phyloP scores from a whole-genome alignment of 2,329 filamentous ascomycete species.

The Leptoxyphium fumago region DNA sequence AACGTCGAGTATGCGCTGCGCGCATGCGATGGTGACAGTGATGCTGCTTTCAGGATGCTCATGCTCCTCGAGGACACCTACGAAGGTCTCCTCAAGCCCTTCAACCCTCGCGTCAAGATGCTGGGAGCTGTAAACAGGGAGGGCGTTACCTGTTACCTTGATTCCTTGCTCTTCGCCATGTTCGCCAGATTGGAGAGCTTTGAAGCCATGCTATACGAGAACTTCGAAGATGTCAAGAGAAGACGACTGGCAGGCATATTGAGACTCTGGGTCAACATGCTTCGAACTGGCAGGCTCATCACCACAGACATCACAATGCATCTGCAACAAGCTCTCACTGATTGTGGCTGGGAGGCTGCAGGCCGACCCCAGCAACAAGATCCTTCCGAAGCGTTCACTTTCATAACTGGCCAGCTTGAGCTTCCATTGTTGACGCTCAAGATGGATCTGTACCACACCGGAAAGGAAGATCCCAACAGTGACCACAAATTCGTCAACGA shows the following conservation, averaged over 20 bases:
- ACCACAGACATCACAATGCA: slow-evolving; percentile 70
- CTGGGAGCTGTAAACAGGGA: slow-evolving; percentile 75
- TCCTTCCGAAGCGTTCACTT: slow-evolving; percentile 87
- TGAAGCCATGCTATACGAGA: slow-evolving; percentile 77
- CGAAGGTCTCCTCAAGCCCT: slow-evolving; percentile 61
- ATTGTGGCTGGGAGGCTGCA: slow-evolving; percentile 81
- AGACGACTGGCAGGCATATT: slow-evolving; percentile 63
- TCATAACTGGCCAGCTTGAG: slow-evolving; percentile 81
- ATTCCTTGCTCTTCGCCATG: slow-evolving; percentile 87
- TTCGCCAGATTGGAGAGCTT: slow-evolving; percentile 82
- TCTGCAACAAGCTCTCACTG: slow-evolving; percentile 66
- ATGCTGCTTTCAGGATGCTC: slow-evolving; percentile 63
- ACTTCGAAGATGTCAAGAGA: slow-evolving; percentile 56
- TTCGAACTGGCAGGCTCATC: slow-evolving; percentile 73
- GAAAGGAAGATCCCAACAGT: slow-evolving; percentile 64
- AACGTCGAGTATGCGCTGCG: slow-evolving; percentile 50
- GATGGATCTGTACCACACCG: slow-evolving; percentile 88
- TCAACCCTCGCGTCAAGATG: slow-evolving; percentile 56
- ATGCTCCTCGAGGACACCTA: slow-evolving; percentile 67
- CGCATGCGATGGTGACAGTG: slow-evolving; percentile 53
- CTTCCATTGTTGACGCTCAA: slow-evolving; percentile 78
- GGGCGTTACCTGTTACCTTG: slow-evolving; percentile 86
- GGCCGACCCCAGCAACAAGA: slow-evolving; percentile 72
- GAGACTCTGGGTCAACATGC: slow-evolving; percentile 83
- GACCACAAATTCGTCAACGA: slow-evolving; percentile 95